These are phyloP conservation scores for Musa acuminata DNA, from an alignment of 176 grass and related monocot species.

Conservation along the genomic window DNA sequence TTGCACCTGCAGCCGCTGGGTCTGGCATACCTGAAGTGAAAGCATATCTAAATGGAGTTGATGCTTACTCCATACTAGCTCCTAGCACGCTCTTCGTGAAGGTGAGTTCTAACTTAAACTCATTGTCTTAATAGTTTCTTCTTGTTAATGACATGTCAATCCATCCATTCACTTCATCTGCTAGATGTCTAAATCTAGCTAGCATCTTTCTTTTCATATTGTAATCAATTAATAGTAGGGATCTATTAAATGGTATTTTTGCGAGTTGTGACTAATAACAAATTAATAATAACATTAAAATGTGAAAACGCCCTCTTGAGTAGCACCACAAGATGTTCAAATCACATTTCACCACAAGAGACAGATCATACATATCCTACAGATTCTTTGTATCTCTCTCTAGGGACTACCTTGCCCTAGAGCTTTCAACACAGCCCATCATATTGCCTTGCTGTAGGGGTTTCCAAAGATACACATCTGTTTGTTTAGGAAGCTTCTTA, in stretches of 20 bases:
- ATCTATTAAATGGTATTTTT: not conserved
- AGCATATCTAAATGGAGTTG: conserved; percentile 94
- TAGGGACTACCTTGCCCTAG: no score
- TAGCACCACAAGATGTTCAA: no score
- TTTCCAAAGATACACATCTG: not conserved
- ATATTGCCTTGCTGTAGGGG: no score
- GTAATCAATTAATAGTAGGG: not conserved
- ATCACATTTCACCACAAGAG: no score
- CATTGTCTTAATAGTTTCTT: not conserved
- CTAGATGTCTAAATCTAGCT: not conserved
- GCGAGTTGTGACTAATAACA: no score
- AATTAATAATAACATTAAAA: no score
- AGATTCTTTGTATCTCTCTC: no score
- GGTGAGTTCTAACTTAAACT: conserved; percentile 28
- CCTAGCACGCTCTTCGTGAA: conserved; percentile 92
- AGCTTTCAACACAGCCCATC: no score
- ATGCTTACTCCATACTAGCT: conserved; percentile 88
- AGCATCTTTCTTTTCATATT: not conserved
- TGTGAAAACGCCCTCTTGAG: no score
- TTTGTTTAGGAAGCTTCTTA: no score
- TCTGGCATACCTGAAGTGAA: conserved; percentile 99
- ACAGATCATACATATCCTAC: no score
- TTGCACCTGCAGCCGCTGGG: conserved; percentile 90
- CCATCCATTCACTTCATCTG: not conserved
- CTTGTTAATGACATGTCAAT: not conserved